Conservation (phyloP, 371 early-diverging fungal genomes). For the Saksenaea vasiformis region DNA sequence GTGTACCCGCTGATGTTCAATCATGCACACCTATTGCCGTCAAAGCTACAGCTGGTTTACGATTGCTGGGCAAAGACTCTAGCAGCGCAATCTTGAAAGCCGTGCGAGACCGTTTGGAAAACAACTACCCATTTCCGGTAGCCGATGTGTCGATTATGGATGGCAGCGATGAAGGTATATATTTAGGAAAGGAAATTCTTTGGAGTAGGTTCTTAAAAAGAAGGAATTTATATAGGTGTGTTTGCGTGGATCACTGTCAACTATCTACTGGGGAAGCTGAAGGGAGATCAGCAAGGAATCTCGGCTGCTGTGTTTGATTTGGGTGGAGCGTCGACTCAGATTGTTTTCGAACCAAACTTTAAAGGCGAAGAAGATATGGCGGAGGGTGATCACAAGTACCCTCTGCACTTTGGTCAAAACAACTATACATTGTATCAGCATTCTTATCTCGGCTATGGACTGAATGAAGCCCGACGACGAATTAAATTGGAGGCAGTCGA, state of each 20-base stretch:
- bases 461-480: conserved; percentile 77
- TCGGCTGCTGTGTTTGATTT: conserved; percentile 95
- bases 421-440: conserved; percentile 88
- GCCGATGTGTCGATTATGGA: conserved; percentile 92
- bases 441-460: conserved; percentile 90
- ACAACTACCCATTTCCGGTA: conserved; percentile 82
- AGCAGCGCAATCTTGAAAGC: conserved; percentile 72
- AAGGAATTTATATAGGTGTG: conserved; percentile 58
- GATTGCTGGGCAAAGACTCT: conserved; percentile 72
- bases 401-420: conserved; percentile 68
- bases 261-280: conserved; percentile 73
- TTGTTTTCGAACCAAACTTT: conserved; percentile 89
- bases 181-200: background rate
- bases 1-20: conserved; percentile 60
- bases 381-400: conserved; percentile 70
- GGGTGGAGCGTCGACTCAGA: conserved; percentile 96
- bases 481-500: conserved; percentile 33
- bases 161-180: conserved; percentile 87
- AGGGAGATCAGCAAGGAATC: conserved; percentile 38
- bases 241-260: conserved; percentile 99
- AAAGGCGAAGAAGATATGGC: conserved; percentile 41
- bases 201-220: background rate
- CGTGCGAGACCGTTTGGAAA: conserved; percentile 67
- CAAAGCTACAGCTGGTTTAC: conserved; percentile 95
- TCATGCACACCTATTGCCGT: conserved; percentile 90